Percentiles rank a stretch among this genome's conserved stretches.
Evolutionary conservation across 163 green algal genomes (phyloP).

Genomic region (Prototheca stagnorum): DNA sequence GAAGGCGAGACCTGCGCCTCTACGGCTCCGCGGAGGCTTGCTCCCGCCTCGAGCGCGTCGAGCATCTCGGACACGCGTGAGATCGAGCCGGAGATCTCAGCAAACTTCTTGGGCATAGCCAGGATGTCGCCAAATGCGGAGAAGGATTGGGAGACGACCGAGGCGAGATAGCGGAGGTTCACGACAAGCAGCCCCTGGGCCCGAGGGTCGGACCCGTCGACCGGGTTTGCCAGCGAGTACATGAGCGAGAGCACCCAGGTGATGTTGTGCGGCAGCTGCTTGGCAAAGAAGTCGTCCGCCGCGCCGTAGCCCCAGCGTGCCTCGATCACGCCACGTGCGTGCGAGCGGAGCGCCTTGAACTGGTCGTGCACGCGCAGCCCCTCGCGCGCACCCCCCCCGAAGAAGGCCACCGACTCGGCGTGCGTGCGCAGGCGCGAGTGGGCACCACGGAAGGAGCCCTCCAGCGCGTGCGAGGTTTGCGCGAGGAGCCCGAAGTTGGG

Average conservation of each 20-base stretch:
- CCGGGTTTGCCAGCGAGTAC: slow-evolving; percentile 38
- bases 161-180: slow-evolving; percentile 60
- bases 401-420: slow-evolving; percentile 66
- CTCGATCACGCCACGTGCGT: slow-evolving; percentile 23
- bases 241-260: slow-evolving; percentile 60
- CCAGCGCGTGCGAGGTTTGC: slow-evolving; percentile 25
- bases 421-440: slow-evolving; percentile 41
- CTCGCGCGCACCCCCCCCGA: slow-evolving; percentile 45
- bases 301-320: slow-evolving; percentile 42
- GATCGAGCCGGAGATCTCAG: slow-evolving; percentile 35
- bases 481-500: slow-evolving; percentile 40
- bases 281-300: slow-evolving; percentile 65
- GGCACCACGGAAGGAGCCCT: slow-evolving; percentile 48
- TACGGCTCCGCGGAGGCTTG: background rate
- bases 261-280: slow-evolving; percentile 65
- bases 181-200: slow-evolving; percentile 47
- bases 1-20: background rate
- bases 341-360: slow-evolving; percentile 22
- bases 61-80: slow-evolving; percentile 37
- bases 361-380: slow-evolving; percentile 14
- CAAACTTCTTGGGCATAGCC: slow-evolving; percentile 42
- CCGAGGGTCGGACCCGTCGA: no score
- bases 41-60: slow-evolving; percentile 21
- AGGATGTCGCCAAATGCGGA: slow-evolving; percentile 58
- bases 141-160: slow-evolving; percentile 56